Evolutionary conservation across 1,284 basidiomycete genomes (phyloP), one percentile per base, ranked within the genome.

Genomic region (Cerioporus squamosus): DNA sequence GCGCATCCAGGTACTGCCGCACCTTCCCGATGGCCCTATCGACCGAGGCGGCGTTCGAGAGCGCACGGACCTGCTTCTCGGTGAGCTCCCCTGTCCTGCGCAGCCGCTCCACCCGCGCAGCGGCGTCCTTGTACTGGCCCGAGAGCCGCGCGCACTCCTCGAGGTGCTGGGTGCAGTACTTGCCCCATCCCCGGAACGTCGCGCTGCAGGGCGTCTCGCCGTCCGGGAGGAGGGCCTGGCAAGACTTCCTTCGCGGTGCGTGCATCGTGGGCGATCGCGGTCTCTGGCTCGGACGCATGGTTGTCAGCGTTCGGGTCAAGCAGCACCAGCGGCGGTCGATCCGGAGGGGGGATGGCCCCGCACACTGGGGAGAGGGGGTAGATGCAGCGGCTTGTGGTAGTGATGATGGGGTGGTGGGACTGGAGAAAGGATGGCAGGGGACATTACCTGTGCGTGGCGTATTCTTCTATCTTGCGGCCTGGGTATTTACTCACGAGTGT

Each of bases 101-200:
- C 23, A 52, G 50, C 20, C 51, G 53, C 33, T 60, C 59, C 22
- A 50, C 49, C 18, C 59, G 59, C 33, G 53, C 54, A 3, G 53
- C 53, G 15, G 50, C 59, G 39, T 55, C 59, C 51, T 55, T 55
- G 46, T 47, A 47, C 42, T 36, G 38, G 31, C 59, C 53, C 5
- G 45, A 23, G 22, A 60, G 24, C n/a, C 46, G 51, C 9, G 57
- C 53, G 50, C 48, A 55, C 42, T 60, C 53, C 15, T 56, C 54
- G 40, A 56, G 59, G 50, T 58, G 59, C 18, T 24, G 14, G 4
- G 53, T 5, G 45, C 53, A 53, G 40, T 44, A 55, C 9, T 51
- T 44, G 45, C 53, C 51, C 59, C 53, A 60, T 8, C 59, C 54
- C 23, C 50, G 53, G 33, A 55, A 60, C 6, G 43, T 60, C 33